Evolutionary conservation across 129 eudicot genomes (phyloP).

Genomic region (Smallanthus sonchifolius): DNA sequence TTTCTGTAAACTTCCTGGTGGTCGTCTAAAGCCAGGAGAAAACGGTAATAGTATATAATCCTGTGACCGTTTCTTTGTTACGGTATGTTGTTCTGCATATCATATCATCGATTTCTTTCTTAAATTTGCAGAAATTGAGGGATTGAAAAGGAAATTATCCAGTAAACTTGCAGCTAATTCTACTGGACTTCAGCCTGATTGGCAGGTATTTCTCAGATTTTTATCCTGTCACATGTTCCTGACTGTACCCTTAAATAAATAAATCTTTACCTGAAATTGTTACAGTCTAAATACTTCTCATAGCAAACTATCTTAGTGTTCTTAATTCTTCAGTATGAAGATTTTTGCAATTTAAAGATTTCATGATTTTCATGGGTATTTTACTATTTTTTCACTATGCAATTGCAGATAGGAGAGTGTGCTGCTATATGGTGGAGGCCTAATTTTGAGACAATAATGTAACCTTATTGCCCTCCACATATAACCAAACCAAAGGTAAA

Average conservation of each 20-base stretch:
- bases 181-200: conserved; percentile 53
- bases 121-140: conserved; percentile 54
- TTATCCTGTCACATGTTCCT: background rate
- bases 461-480: conserved; percentile 91
- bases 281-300: background rate
- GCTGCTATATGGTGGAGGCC: conserved; percentile 96
- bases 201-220: conserved; percentile 50
- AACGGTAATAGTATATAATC: conserved; percentile 39
- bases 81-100: background rate
- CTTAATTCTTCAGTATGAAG: background rate
- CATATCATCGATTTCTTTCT: background rate
- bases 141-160: conserved; percentile 70
- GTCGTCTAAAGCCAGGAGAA: conserved; percentile 87
- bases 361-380: background rate
- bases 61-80: background rate
- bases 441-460: conserved; percentile 72
- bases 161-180: conserved; percentile 70
- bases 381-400: background rate
- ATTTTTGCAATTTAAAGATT: background rate
- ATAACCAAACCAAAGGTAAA: conserved; percentile 80
- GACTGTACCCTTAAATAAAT: background rate
- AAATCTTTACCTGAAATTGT: background rate
- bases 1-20: conserved; percentile 88
- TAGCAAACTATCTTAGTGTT: background rate
- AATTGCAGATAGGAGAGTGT: conserved; percentile 83